phyloP scores from a whole-genome alignment of 2,329 filamentous ascomycete genomes.

The Nothopassalora personata region DNA sequence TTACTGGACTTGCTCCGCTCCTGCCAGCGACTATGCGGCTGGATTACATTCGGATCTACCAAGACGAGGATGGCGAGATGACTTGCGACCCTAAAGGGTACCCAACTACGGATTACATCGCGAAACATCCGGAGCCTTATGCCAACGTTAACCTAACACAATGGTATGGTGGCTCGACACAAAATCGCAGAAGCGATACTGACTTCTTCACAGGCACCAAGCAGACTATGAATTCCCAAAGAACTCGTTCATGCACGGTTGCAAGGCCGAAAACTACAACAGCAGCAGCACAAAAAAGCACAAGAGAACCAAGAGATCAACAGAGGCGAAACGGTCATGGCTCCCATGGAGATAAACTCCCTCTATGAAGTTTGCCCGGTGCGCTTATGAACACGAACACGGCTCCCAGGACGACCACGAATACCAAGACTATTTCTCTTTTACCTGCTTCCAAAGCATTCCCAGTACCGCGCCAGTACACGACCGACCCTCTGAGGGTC shows the following conservation, averaged over 20 bases:
- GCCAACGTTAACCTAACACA: slow-evolving; percentile 58
- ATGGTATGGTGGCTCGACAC: slow-evolving; percentile 46
- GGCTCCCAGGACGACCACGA: slow-evolving; percentile 7
- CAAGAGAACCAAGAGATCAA: slow-evolving; percentile 10
- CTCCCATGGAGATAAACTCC: slow-evolving; percentile 11
- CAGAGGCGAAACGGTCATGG: slow-evolving; percentile 5
- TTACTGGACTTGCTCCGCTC: slow-evolving; percentile 49
- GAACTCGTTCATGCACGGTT: slow-evolving; percentile 57
- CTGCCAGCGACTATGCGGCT: slow-evolving; percentile 62
- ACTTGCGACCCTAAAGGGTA: slow-evolving; percentile 66
- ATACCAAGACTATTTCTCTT: slow-evolving; percentile 1
- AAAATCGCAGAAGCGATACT: neutral
- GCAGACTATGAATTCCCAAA: slow-evolving; percentile 56
- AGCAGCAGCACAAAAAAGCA: slow-evolving; percentile 9
- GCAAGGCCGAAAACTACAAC: slow-evolving; percentile 30
- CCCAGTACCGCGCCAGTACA: neutral
- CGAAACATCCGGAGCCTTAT: slow-evolving; percentile 56
- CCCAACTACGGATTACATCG: slow-evolving; percentile 63
- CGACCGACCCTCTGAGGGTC: neutral
- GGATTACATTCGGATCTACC: slow-evolving; percentile 67
- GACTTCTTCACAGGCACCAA: slow-evolving; percentile 33
- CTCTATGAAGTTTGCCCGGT: neutral
- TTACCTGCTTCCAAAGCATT: neutral
- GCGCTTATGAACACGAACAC: slow-evolving; percentile 7
- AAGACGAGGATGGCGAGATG: slow-evolving; percentile 51